A percentile compares a stretch with the other conserved stretches of the same genome.
Conservation (phyloP, 345 rosid species). For the Brassica incana region DNA sequence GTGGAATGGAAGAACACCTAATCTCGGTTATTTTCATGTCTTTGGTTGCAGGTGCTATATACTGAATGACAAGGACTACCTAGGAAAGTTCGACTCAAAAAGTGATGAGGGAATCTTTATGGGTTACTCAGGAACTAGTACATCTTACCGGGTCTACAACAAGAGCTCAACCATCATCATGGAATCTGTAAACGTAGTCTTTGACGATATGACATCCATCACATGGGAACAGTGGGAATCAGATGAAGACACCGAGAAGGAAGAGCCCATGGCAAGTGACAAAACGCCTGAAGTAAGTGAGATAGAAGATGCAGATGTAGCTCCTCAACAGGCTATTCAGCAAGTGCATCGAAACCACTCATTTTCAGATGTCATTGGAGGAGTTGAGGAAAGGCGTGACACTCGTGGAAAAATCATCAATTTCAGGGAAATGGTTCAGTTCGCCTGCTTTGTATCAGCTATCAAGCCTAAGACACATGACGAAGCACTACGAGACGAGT, state of each 20-base stretch:
- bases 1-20: not conserved
- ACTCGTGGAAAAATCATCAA: too few species aligned
- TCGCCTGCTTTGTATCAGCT: too few species aligned
- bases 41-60: not conserved
- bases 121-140: not conserved
- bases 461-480: not conserved
- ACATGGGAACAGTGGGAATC: too few species aligned
- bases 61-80: not conserved
- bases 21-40: not conserved
- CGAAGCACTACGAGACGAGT: not conserved
- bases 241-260: too few species aligned
- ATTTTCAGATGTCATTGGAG: too few species aligned
- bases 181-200: not conserved
- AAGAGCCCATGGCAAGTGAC: too few species aligned
- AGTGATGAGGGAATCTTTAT: not conserved
- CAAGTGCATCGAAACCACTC: too few species aligned
- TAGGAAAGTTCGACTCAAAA: not conserved
- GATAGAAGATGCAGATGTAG: too few species aligned
- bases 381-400: too few species aligned
- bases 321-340: too few species aligned
- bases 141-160: not conserved
- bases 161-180: not conserved
- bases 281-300: too few species aligned
- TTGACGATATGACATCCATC: not conserved
- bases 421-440: too few species aligned